Conservation (phyloP, 2,329 filamentous ascomycete species). For the Penicillium sp. region DNA sequence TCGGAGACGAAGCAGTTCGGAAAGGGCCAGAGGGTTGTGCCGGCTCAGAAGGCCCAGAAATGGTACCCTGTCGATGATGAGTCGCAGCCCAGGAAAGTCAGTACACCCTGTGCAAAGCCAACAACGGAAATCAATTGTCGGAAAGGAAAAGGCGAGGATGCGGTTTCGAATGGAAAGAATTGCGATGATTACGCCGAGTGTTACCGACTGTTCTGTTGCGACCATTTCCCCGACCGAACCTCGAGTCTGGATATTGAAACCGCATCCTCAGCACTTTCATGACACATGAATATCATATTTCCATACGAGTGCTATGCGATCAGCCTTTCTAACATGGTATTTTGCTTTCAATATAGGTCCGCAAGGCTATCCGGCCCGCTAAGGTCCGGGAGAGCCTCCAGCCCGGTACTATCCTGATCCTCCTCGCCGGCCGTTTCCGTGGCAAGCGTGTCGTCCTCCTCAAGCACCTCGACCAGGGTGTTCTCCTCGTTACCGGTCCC, state of each 20-base stretch:
- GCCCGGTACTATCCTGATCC: conserved; percentile 96
- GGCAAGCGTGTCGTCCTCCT: conserved; percentile 99
- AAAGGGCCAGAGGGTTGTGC: conserved; percentile 92
- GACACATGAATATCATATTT: conserved; percentile 1
- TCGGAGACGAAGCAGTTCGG: conserved; percentile 91
- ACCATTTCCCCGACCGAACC: conserved; percentile 29
- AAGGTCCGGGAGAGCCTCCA: conserved; percentile 86
- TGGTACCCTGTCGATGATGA: conserved; percentile 98
- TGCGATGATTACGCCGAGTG: conserved; percentile 36
- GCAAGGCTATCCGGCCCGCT: conserved; percentile 90
- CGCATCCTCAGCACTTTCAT: conserved; percentile 24
- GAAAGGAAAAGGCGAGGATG: conserved; percentile 26
- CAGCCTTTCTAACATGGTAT: conserved; percentile 31
- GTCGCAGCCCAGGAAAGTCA: conserved; percentile 88
- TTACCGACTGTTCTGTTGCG: conserved; percentile 22
- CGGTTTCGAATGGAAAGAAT: conserved; percentile 34
- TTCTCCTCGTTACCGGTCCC: conserved; percentile 97
- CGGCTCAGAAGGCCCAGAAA: conserved; percentile 93
- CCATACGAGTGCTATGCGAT: conserved; percentile 2
- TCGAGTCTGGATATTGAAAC: conserved; percentile 29
- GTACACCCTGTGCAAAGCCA: conserved; percentile 50
- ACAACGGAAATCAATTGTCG: conserved; percentile 18
- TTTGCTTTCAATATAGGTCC: conserved; percentile 66
- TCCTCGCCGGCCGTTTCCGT: conserved; percentile 98
- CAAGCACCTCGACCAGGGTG: conserved; percentile 95